Evolutionary conservation across 192 early-diverging fungal species (phyloP).

Genomic region (Spinellus fusiger): DNA sequence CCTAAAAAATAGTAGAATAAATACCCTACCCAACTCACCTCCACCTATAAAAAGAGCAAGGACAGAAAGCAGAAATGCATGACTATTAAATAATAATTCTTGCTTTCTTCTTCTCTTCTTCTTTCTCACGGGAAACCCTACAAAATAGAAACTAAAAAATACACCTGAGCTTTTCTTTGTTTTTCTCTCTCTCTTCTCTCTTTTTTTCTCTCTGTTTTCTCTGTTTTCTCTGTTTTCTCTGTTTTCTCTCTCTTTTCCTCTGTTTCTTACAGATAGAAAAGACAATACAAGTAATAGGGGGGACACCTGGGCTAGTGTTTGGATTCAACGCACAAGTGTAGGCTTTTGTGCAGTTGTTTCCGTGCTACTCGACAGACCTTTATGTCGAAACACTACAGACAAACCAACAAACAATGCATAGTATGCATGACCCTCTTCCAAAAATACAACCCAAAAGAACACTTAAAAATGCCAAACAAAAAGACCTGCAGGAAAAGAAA

Average conservation of each 20-base stretch:
- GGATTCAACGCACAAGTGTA: no score
- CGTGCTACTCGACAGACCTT: neutral
- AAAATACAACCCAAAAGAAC: neutral
- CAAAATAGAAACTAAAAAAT: conserved; percentile 1
- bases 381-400: neutral
- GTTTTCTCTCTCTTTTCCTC: neutral
- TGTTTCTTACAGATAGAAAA: conserved; percentile 9
- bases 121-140: neutral
- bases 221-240: conserved; percentile 3
- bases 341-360: neutral
- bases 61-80: no score
- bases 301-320: no score
- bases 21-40: no score
- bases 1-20: no score
- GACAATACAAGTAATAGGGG: no score
- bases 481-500: neutral
- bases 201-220: neutral
- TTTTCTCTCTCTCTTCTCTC: neutral
- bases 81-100: conserved; percentile 6
- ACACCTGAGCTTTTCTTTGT: neutral
- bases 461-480: neutral
- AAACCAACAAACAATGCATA: neutral
- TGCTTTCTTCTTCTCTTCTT: neutral
- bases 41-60: no score
- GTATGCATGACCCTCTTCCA: neutral